A percentile compares a stretch with the other conserved stretches of the same genome.
Evolutionary conservation across 768 basidiomycete species (phyloP).

Genomic region (Lentinula detonsa): DNA sequence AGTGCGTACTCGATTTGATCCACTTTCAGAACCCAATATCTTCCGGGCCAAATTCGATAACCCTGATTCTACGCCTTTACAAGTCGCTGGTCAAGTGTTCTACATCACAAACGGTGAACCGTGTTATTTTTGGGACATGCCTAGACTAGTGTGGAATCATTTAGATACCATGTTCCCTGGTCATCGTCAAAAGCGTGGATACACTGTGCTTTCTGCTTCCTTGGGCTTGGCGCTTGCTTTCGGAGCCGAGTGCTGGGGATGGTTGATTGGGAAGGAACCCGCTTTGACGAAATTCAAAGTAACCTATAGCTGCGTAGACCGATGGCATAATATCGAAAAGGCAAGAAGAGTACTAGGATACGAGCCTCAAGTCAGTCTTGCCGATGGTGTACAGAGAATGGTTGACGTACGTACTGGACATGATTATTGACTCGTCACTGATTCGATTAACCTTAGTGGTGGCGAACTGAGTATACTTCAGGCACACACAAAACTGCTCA

Average conservation of each 20-base stretch:
- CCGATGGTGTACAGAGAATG: constrained; percentile 79
- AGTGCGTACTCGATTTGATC: constrained; percentile 77
- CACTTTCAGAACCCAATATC: constrained; percentile 56
- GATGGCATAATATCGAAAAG: constrained; percentile 95
- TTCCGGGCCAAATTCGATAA: constrained; percentile 40
- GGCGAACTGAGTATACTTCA: constrained; percentile 35
- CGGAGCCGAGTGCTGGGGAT: constrained; percentile 67
- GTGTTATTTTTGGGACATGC: constrained; percentile 93
- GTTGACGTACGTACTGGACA: constrained; percentile 51
- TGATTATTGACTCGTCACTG: neutral
- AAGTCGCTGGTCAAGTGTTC: constrained; percentile 90
- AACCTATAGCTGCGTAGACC: constrained; percentile 65
- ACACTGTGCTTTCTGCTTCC: constrained; percentile 48
- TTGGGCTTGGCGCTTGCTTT: constrained; percentile 70
- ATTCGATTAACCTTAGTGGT: constrained; percentile 30
- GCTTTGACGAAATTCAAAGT: constrained; percentile 86
- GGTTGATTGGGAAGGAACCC: constrained; percentile 71
- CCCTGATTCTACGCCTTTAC: constrained; percentile 48
- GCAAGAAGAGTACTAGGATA: constrained; percentile 88
- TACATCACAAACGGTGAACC: constrained; percentile 98
- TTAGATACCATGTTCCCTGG: constrained; percentile 58
- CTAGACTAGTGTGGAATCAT: constrained; percentile 70
- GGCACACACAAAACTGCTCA: constrained; percentile 34
- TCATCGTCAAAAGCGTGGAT: constrained; percentile 30
- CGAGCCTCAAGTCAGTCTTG: constrained; percentile 82